phyloP scores from a whole-genome alignment of 202 grass and related monocot genomes.

The Setaria italica region DNA sequence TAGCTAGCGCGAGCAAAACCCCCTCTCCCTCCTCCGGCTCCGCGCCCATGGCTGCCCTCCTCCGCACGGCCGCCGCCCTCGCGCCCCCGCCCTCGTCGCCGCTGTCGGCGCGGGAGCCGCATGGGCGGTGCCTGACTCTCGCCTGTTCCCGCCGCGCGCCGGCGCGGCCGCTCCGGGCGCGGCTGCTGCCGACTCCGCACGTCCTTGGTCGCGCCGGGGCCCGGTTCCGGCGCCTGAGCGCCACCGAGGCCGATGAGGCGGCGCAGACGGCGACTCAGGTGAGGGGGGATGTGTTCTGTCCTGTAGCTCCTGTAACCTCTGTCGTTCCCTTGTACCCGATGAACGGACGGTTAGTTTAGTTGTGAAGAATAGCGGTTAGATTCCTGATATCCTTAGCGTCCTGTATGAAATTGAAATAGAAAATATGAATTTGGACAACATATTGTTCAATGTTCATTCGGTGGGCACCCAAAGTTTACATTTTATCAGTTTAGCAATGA shows the following conservation, averaged over 20 bases:
- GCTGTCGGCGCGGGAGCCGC: constrained; percentile 16
- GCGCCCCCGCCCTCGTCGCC: constrained; percentile 37
- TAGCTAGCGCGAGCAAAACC: constrained; percentile 34
- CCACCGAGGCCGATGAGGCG: constrained; percentile 60
- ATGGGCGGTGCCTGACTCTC: constrained; percentile 30
- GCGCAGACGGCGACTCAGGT: constrained; percentile 62
- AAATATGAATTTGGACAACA: neutral
- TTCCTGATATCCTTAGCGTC: constrained; percentile 9
- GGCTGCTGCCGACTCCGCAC: constrained; percentile 11
- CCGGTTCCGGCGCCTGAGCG: constrained; percentile 40
- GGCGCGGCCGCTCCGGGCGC: constrained; percentile 39
- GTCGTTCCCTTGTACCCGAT: neutral
- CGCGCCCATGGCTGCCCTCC: constrained; percentile 65
- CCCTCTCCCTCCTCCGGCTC: neutral
- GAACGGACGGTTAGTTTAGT: neutral
- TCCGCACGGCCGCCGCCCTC: constrained; percentile 59
- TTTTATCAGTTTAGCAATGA: neutral
- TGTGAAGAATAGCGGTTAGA: neutral
- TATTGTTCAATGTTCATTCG: neutral
- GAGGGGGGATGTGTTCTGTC: constrained; percentile 3
- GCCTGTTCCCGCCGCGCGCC: constrained; percentile 40
- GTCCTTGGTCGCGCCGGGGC: constrained; percentile 31
- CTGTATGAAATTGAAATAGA: neutral
- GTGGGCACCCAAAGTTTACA: neutral
- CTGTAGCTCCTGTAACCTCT: neutral